Evolutionary conservation across 106 monocot species (phyloP).

Genomic region (Phalaenopsis aphrodite): DNA sequence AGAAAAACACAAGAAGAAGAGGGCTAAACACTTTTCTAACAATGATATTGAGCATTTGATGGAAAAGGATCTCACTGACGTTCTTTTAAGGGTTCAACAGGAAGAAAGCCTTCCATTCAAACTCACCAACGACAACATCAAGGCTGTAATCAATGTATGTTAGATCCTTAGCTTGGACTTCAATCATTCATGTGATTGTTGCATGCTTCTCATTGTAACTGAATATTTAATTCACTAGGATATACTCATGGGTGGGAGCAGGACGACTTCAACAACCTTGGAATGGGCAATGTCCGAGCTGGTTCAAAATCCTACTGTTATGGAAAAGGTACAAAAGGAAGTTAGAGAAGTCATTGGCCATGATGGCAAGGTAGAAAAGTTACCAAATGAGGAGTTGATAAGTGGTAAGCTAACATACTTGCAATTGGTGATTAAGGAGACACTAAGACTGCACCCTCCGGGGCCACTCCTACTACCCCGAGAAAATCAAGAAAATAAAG

Average conservation of each 20-base stretch:
- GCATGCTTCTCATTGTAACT: too few relatives aligned
- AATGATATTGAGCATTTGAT: too few relatives aligned
- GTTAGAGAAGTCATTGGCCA: neutral
- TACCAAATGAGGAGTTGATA: too few relatives aligned
- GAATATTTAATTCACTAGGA: neutral
- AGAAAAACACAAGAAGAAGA: neutral
- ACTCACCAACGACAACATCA: constrained; percentile 5
- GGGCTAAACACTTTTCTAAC: too few relatives aligned
- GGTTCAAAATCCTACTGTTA: neutral
- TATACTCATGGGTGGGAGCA: constrained; percentile 7
- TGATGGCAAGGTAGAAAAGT: too few relatives aligned
- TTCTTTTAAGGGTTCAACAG: constrained; percentile 1
- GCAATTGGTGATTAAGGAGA: constrained; percentile 8
- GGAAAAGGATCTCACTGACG: constrained; percentile 6
- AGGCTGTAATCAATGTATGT: constrained; percentile 7
- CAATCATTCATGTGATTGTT: too few relatives aligned
- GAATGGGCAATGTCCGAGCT: constrained; percentile 16
- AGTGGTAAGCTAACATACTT: neutral
- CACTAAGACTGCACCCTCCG: constrained; percentile 11
- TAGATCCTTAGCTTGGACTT: neutral
- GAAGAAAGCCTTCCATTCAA: neutral
- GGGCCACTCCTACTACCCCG: constrained; percentile 4
- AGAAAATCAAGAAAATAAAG: neutral
- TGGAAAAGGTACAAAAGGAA: constrained; percentile 9
- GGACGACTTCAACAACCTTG: neutral